These are phyloP conservation scores for Coemansia sp. DNA, from an alignment of 192 early-diverging fungal genomes.

Conservation along the genomic window DNA sequence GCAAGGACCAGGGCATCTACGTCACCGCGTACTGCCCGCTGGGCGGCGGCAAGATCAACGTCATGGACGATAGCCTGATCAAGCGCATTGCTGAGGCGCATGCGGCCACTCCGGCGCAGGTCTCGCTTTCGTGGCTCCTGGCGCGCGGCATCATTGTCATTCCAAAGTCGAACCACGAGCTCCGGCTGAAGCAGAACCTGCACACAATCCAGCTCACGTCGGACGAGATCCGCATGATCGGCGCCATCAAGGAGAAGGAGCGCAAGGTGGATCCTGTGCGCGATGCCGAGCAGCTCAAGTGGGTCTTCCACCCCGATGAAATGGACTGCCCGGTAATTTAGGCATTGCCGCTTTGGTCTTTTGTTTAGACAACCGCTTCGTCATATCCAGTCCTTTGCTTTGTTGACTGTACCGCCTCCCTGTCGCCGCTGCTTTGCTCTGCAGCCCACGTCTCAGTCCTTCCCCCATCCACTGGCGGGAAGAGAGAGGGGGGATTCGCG, in stretches of 20 bases:
- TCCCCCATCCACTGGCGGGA: too few species aligned
- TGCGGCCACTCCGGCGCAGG: conserved; percentile 60
- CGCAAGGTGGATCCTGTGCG: conserved; percentile 33
- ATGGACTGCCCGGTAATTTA: conserved; percentile 42
- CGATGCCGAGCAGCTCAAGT: conserved; percentile 26
- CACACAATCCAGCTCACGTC: conserved; percentile 15
- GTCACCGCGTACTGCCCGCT: conserved; percentile 82
- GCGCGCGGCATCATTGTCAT: conserved; percentile 72
- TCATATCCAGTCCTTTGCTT: too few species aligned
- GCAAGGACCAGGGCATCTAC: conserved; percentile 60
- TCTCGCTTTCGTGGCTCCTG: conserved; percentile 67
- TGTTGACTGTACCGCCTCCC: not conserved
- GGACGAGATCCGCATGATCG: conserved; percentile 35
- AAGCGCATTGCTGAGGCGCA: conserved; percentile 65
- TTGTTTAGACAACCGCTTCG: too few species aligned
- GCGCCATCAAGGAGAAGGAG: conserved; percentile 15
- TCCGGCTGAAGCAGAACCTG: conserved; percentile 55
- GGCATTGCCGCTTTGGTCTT: too few species aligned
- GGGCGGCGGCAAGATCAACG: conserved; percentile 45
- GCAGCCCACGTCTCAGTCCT: too few species aligned
- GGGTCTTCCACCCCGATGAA: conserved; percentile 39
- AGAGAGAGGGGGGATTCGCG: too few species aligned
- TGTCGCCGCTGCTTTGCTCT: too few species aligned
- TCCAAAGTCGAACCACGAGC: conserved; percentile 68
- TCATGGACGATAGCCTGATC: conserved; percentile 50